These are phyloP conservation scores for Yamadazyma membranifaciens DNA, from an alignment of 1,139 yeast species.

Conservation along the genomic window DNA sequence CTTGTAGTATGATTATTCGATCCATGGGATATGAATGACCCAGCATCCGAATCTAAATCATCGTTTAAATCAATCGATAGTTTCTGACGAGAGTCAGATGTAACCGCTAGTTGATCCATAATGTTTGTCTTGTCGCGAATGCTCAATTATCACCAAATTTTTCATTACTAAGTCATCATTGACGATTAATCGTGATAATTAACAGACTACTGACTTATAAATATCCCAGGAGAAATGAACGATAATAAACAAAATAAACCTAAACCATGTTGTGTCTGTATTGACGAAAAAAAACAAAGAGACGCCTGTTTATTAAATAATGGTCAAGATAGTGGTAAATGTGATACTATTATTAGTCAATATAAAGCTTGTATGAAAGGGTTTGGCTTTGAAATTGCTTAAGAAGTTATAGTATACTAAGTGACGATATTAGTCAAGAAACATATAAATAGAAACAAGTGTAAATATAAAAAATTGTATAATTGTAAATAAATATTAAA, in stretches of 20 bases:
- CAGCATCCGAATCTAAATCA: slow-evolving; percentile 27
- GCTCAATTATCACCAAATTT: neutral
- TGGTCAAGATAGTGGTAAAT: slow-evolving; percentile 83
- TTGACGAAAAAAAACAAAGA: slow-evolving; percentile 75
- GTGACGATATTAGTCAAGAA: neutral
- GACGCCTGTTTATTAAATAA: slow-evolving; percentile 84
- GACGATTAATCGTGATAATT: too few relatives aligned
- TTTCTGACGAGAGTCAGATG: neutral
- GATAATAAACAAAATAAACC: slow-evolving; percentile 46
- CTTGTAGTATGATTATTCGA: neutral
- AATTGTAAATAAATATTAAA: slow-evolving; percentile 1
- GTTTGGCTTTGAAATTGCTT: slow-evolving; percentile 62
- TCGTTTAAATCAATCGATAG: slow-evolving; percentile 37
- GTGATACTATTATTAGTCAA: slow-evolving; percentile 64
- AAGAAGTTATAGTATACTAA: too few relatives aligned
- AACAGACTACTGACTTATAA: too few relatives aligned
- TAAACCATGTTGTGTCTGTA: slow-evolving; percentile 96
- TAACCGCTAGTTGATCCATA: slow-evolving; percentile 1
- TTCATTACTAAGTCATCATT: slow-evolving; percentile 14
- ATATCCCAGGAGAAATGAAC: slow-evolving; percentile 5
- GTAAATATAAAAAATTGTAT: slow-evolving; percentile 2
- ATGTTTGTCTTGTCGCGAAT: slow-evolving; percentile 1
- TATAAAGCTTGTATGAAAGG: slow-evolving; percentile 92
- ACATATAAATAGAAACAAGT: neutral
- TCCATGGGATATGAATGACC: slow-evolving; percentile 12